Conservation (phyloP, 148 eudicot species). For the Polygonum maritimum region DNA sequence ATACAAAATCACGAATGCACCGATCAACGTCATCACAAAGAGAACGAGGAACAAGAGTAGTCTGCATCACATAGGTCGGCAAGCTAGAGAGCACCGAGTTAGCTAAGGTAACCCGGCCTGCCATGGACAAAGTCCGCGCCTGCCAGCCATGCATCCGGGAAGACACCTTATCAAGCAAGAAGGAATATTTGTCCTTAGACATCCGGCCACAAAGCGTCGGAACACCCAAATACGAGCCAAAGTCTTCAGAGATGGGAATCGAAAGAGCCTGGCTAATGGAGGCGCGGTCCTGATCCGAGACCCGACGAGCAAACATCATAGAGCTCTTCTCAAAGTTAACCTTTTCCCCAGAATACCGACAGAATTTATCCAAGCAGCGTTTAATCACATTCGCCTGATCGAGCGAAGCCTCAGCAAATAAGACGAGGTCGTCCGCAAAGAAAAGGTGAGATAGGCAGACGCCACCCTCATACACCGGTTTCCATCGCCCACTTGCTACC, state of each 20-base stretch:
- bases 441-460: background rate
- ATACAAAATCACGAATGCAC: background rate
- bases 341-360: background rate
- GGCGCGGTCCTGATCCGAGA: background rate
- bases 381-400: too few species aligned
- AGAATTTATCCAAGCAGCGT: too few species aligned
- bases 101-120: background rate
- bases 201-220: background rate
- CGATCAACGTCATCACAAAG: background rate
- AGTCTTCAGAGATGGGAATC: background rate
- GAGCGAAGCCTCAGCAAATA: too few species aligned
- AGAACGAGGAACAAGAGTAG: background rate
- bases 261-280: background rate
- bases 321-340: background rate
- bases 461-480: background rate
- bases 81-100: background rate
- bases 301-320: background rate
- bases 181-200: background rate
- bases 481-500: background rate
- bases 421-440: background rate
- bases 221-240: background rate
- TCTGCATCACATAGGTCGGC: background rate
- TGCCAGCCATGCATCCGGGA: background rate
- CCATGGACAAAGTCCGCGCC: background rate
- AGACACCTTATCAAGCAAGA: background rate